phyloP scores from a whole-genome alignment of 1,284 basidiomycete genomes.

The Ceratobasidium sp. region DNA sequence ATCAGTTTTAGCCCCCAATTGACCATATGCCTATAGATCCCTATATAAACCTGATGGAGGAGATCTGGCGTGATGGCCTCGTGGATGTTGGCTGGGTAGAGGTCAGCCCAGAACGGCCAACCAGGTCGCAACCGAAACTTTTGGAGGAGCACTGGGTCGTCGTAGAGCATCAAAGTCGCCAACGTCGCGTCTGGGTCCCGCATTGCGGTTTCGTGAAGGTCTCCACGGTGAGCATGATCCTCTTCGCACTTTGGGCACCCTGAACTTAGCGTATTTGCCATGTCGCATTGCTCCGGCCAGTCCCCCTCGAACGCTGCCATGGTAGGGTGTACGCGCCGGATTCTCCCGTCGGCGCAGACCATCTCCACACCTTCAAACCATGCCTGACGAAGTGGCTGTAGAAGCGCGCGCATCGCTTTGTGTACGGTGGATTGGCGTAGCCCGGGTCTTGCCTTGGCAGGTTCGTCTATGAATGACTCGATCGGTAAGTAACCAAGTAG shows the following conservation, averaged over 20 bases:
- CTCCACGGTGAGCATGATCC: too few species aligned
- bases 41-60: conserved; percentile 49
- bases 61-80: conserved; percentile 47
- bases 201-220: too few species aligned
- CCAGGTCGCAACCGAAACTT: conserved; percentile 14
- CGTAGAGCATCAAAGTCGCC: too few species aligned
- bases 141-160: conserved; percentile 27
- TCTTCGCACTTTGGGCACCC: conserved; percentile 25
- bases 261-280: conserved; percentile 2
- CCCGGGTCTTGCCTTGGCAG: not conserved
- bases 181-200: too few species aligned
- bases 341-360: conserved; percentile 31
- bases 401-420: conserved; percentile 13
- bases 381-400: conserved; percentile 19
- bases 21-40: conserved; percentile 47
- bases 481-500: not conserved
- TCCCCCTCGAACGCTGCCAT: conserved; percentile 37
- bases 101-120: conserved; percentile 49
- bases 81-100: conserved; percentile 46
- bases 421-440: conserved; percentile 37
- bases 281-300: conserved; percentile 37
- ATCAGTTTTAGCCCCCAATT: conserved; percentile 45
- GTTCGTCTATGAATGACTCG: too few species aligned
- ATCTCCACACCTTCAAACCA: conserved; percentile 3
- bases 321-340: conserved; percentile 15